Conservation (phyloP, 306 rosid genomes). For the Hippophae rhamnoides region DNA sequence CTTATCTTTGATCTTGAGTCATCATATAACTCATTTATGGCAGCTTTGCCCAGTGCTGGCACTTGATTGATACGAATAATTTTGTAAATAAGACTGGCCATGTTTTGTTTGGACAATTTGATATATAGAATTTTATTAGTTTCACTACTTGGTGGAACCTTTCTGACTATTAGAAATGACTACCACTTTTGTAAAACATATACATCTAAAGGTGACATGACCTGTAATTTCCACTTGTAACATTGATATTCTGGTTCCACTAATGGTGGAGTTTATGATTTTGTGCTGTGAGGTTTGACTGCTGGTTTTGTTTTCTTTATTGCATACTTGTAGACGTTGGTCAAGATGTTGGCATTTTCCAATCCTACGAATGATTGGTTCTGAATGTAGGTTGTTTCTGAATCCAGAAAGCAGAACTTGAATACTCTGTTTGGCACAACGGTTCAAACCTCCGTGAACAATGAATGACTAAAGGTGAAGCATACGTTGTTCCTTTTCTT, state of each 20-base stretch:
- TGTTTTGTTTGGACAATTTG: background rate
- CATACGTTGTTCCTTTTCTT: no score
- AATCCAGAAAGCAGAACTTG: no score
- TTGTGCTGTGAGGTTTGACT: no score
- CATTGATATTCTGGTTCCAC: slow-evolving; percentile 22
- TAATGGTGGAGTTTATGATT: background rate
- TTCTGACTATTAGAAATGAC: slow-evolving; percentile 3
- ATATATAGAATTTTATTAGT: slow-evolving; percentile 1
- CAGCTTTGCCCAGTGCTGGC: slow-evolving; percentile 77
- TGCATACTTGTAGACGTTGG: no score
- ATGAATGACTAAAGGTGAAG: no score
- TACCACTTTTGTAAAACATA: slow-evolving; percentile 11
- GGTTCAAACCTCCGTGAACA: no score
- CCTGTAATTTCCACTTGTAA: background rate
- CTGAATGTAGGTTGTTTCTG: no score
- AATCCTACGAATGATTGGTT: no score
- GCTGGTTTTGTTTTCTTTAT: no score
- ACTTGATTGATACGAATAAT: slow-evolving; percentile 38
- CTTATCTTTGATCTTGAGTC: slow-evolving; percentile 96
- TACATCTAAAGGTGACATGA: slow-evolving; percentile 16
- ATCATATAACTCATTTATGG: slow-evolving; percentile 83
- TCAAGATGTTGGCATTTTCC: no score
- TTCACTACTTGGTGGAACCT: slow-evolving; percentile 7
- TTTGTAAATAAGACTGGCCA: slow-evolving; percentile 32
- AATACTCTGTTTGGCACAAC: no score